phyloP scores from a whole-genome alignment of 2,329 filamentous ascomycete species.

The Teratosphaeria epicoccoides region DNA sequence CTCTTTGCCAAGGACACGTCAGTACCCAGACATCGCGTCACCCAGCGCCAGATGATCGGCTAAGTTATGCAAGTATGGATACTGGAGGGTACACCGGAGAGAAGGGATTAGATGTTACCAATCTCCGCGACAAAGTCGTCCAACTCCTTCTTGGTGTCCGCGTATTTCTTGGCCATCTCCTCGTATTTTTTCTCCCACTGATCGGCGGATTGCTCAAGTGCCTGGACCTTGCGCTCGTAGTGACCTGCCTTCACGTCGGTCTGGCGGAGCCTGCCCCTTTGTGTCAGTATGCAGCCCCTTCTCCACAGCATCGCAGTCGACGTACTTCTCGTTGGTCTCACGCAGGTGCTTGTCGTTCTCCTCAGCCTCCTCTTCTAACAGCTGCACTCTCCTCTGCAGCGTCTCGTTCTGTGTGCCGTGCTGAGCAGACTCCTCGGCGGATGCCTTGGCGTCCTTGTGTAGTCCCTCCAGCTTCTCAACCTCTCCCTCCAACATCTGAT shows the following conservation, averaged over 20 bases:
- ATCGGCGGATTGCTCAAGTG: conserved; percentile 81
- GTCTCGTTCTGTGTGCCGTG: conserved; percentile 85
- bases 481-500: conserved; percentile 77
- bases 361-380: conserved; percentile 97
- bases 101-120: conserved; percentile 65
- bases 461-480: conserved; percentile 82
- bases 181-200: conserved; percentile 97
- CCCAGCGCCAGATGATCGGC: neutral
- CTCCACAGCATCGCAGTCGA: conserved; percentile 12
- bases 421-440: conserved; percentile 69
- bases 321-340: conserved; percentile 97
- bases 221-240: conserved; percentile 98
- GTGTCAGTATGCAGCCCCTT: conserved; percentile 9
- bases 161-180: conserved; percentile 89
- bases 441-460: conserved; percentile 79
- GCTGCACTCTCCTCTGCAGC: conserved; percentile 81
- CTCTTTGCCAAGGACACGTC: conserved; percentile 7
- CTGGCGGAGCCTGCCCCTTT: conserved; percentile 67
- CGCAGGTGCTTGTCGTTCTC: conserved; percentile 90
- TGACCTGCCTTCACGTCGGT: conserved; percentile 99
- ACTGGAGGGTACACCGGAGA: neutral
- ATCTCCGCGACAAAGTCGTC: conserved; percentile 86
- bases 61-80: neutral
- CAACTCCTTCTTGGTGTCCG: conserved; percentile 73
- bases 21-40: neutral